A percentile compares a stretch with the other conserved stretches of the same genome.
phyloP scores from a whole-genome alignment of 192 early-diverging fungal genomes.

The Paraglomus occultum region DNA sequence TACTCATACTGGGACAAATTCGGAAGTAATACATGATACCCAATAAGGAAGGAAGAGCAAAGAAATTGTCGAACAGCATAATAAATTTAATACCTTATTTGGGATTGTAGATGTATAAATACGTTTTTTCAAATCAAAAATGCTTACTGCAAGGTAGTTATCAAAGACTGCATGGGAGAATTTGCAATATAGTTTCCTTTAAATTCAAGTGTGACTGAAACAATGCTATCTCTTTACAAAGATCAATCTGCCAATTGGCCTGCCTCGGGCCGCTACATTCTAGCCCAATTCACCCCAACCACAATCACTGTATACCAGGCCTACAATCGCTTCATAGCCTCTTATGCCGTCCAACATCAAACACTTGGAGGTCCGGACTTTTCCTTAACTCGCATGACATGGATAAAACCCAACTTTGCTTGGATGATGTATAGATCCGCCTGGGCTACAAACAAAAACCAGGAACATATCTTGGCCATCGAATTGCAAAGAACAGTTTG shows the following conservation, averaged over 20 bases:
- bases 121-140: no score
- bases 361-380: conserved; percentile 40
- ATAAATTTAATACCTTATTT: no score
- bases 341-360: conserved; percentile 37
- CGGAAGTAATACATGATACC: no score
- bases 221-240: neutral
- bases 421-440: conserved; percentile 53
- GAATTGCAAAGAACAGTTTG: conserved; percentile 33
- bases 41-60: no score
- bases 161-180: no score
- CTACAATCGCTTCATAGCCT: conserved; percentile 36
- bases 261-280: conserved; percentile 28
- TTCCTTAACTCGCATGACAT: conserved; percentile 43
- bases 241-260: conserved; percentile 14
- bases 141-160: no score
- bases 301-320: conserved; percentile 47
- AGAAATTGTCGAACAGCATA: no score
- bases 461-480: conserved; percentile 39
- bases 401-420: conserved; percentile 49
- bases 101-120: no score
- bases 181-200: no score
- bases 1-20: no score
- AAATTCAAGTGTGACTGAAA: no score
- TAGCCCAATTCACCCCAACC: conserved; percentile 33
- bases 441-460: conserved; percentile 44